A percentile compares a stretch with the other conserved stretches of the same genome.
Conservation (phyloP, 1,284 basidiomycete genomes). For the Cutaneotrichosporon dermatis region DNA sequence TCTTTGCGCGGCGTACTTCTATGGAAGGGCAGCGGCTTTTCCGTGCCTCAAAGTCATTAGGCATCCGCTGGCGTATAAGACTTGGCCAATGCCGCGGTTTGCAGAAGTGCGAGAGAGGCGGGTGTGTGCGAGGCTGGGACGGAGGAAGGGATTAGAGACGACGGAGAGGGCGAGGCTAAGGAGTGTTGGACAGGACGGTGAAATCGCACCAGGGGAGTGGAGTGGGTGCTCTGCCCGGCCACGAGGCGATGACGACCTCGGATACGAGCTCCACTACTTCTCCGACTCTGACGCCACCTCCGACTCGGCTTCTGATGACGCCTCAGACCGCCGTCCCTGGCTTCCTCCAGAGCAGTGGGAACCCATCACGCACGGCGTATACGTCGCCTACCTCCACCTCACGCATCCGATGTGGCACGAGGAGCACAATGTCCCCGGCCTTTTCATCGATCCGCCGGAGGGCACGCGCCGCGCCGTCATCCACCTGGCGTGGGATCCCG, state of each 20-base stretch:
- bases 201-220: no score
- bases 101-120: background rate
- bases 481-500: background rate
- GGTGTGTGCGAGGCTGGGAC: background rate
- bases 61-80: background rate
- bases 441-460: constrained; percentile 1
- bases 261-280: no score
- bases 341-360: background rate
- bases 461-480: background rate
- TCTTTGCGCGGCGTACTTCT: background rate
- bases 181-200: no score
- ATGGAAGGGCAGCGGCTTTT: background rate
- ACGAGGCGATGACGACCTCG: no score
- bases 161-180: background rate
- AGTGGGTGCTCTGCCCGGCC: no score
- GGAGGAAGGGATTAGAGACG: no score
- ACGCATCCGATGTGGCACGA: constrained; percentile 2
- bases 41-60: background rate
- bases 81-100: constrained; percentile 2
- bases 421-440: background rate
- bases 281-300: no score
- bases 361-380: background rate
- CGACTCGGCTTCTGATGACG: no score
- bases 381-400: constrained; percentile 3
- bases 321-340: background rate